Base-by-base conservation (phyloP, 2,329 filamentous ascomycete species). In the Fusarium sp. region DNA sequence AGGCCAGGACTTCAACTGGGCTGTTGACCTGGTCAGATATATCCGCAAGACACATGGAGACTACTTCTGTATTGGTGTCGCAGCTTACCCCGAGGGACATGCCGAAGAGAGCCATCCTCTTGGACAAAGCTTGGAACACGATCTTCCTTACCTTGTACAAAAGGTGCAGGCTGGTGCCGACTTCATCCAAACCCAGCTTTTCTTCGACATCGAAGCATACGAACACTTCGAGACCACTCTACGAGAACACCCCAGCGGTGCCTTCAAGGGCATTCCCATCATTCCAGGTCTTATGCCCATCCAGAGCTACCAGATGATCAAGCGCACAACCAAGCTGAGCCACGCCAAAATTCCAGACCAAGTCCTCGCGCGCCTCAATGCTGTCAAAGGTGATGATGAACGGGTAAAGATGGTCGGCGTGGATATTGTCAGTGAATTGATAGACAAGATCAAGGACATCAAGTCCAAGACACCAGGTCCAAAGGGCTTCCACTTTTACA, bases 181-280 rank as follows among this genome's bases (percentile, higher is more conserved):
- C 83, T 99, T 99, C 79, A 93, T 99, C 82, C 97, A 99, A 94
- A 98, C 96, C 2, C 96, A 99, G 81, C 87, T 99, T 13, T 98
- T 98, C 82, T 99, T 97, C 81, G 94, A 98, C 79, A 88, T 94
- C 29, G 87, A 93, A 7, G 93, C 93, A 22, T 99, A 97, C 79
- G 88, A 91, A 61, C 85, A 85, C 38, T 98, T 97, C 78, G 95
- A 98, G 83, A 87, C 85, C 72, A 89, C 87, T 55, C 81, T 99
- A 73, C 87, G 94, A 67, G 89, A 91, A 58, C 94, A 99, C 78
- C 90, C 93, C 52, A 97, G 93, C 77, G 94, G 94, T 7, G 88
- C 89, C 5, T 98, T 99, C 84, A 93, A 93, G 82, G 90, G 89
- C 5, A 93, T 98, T 29, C 92, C 94, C 11, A 97, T 99, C 74